phyloP scores from a whole-genome alignment of 2,329 filamentous ascomycete species.

The Lachnum nothofagi region DNA sequence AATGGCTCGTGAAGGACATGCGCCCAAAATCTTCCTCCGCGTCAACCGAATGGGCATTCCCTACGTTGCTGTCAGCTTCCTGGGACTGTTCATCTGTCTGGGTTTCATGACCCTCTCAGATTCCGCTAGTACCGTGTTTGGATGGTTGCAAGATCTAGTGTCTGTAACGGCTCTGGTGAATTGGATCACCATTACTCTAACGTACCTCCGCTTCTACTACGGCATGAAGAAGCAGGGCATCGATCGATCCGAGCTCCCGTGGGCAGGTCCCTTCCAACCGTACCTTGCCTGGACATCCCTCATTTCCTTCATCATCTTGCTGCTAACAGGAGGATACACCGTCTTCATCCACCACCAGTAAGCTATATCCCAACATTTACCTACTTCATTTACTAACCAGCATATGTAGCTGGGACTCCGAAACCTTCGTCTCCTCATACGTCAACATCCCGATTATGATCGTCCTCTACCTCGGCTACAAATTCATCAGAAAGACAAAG shows the following conservation, averaged over 20 bases:
- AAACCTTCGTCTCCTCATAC: constrained; percentile 58
- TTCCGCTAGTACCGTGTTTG: constrained; percentile 56
- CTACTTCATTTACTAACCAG: not conserved
- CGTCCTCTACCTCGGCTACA: constrained; percentile 46
- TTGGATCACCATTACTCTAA: constrained; percentile 56
- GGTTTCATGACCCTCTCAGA: constrained; percentile 63
- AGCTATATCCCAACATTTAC: constrained; percentile 2
- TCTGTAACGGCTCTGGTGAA: constrained; percentile 59
- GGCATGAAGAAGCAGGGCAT: constrained; percentile 55
- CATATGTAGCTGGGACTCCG: constrained; percentile 46
- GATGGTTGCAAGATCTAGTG: constrained; percentile 60
- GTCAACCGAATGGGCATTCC: constrained; percentile 54
- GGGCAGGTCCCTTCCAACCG: constrained; percentile 50
- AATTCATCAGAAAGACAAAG: constrained; percentile 47
- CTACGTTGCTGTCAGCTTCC: constrained; percentile 53
- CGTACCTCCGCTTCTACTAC: constrained; percentile 53
- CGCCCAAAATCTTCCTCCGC: constrained; percentile 47
- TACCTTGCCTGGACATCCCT: constrained; percentile 52
- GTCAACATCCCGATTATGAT: constrained; percentile 60
- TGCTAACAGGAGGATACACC: constrained; percentile 58
- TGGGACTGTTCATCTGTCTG: constrained; percentile 55
- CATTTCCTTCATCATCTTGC: constrained; percentile 47
- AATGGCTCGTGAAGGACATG: constrained; percentile 52
- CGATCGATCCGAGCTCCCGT: constrained; percentile 47
- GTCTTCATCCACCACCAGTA: constrained; percentile 53